These are phyloP conservation scores for Clitopilus passeckerianus DNA, from an alignment of 768 basidiomycete genomes.

Conservation along the genomic window DNA sequence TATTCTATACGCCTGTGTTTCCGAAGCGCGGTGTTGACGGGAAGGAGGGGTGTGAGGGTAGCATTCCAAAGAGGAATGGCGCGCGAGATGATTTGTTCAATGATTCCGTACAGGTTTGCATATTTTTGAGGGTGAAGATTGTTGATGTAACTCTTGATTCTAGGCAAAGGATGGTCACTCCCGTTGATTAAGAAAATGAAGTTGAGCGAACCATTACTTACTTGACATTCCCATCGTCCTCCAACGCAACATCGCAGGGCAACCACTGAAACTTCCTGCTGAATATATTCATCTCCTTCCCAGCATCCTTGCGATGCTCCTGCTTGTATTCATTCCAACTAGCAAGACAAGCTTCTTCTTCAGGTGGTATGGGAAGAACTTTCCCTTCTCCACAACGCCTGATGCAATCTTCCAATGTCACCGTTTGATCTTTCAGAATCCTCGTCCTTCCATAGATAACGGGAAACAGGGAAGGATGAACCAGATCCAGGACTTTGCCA, in stretches of 20 bases:
- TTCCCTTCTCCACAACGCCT: conserved; percentile 11
- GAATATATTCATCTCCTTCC: not conserved
- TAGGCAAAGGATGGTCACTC: not conserved
- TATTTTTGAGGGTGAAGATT: conserved; percentile 28
- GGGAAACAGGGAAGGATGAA: conserved; percentile 35
- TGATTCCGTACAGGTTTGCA: conserved; percentile 17
- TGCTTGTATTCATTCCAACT: not conserved
- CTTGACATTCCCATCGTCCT: conserved; percentile 13
- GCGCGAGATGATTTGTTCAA: conserved; percentile 19
- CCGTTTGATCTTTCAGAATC: conserved; percentile 4
- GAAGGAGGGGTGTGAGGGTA: conserved; percentile 14
- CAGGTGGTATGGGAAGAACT: conserved; percentile 4
- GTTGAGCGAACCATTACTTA: not conserved
- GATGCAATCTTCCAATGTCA: conserved; percentile 11
- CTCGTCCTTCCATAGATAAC: conserved; percentile 25
- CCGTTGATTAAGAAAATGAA: not conserved
- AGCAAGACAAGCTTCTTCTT: not conserved
- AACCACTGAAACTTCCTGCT: conserved; percentile 15
- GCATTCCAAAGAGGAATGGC: conserved; percentile 28
- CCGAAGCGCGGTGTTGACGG: not conserved
- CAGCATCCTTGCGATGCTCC: not conserved
- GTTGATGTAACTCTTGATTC: conserved; percentile 37
- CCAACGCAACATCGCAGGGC: conserved; percentile 23
- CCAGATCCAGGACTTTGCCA: conserved; percentile 33
- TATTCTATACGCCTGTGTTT: conserved; percentile 11